These are phyloP conservation scores for Diutina neorugosa DNA, from an alignment of 1,139 yeast species.

Conservation along the genomic window DNA sequence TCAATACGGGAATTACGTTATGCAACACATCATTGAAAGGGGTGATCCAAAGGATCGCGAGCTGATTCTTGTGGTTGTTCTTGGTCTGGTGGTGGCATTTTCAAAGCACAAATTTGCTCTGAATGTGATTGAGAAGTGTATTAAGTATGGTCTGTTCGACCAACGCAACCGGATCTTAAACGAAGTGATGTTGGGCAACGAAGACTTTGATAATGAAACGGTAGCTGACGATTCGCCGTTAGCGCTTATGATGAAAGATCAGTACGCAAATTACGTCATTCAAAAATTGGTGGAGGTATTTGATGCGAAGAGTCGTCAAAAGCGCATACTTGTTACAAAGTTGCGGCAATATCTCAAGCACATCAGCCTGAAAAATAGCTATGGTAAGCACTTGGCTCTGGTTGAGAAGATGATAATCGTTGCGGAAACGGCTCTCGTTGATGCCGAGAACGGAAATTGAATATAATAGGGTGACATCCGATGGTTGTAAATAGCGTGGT, in stretches of 20 bases:
- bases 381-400: conserved; percentile 80
- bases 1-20: conserved; percentile 95
- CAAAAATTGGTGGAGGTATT: conserved; percentile 82
- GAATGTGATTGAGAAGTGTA: conserved; percentile 92
- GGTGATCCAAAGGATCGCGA: conserved; percentile 42
- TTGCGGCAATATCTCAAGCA: conserved; percentile 51
- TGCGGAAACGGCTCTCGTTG: conserved; percentile 36
- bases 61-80: conserved; percentile 27
- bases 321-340: conserved; percentile 45
- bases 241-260: conserved; percentile 92
- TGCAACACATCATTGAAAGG: conserved; percentile 86
- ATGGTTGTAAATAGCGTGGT: conserved; percentile 3
- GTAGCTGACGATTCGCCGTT: conserved; percentile 46
- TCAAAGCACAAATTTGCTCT: conserved; percentile 96
- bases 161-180: conserved; percentile 56
- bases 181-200: conserved; percentile 45
- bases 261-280: conserved; percentile 92
- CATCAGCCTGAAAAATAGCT: conserved; percentile 39
- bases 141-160: conserved; percentile 51
- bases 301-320: conserved; percentile 54
- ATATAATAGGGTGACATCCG: not conserved
- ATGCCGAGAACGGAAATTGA: conserved; percentile 15
- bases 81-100: conserved; percentile 59
- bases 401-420: conserved; percentile 66
- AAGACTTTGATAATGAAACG: conserved; percentile 24